Evolutionary conservation across 495 filamentous ascomycete genomes (phyloP).

Genomic region (Amphirosellinia nigrospora): DNA sequence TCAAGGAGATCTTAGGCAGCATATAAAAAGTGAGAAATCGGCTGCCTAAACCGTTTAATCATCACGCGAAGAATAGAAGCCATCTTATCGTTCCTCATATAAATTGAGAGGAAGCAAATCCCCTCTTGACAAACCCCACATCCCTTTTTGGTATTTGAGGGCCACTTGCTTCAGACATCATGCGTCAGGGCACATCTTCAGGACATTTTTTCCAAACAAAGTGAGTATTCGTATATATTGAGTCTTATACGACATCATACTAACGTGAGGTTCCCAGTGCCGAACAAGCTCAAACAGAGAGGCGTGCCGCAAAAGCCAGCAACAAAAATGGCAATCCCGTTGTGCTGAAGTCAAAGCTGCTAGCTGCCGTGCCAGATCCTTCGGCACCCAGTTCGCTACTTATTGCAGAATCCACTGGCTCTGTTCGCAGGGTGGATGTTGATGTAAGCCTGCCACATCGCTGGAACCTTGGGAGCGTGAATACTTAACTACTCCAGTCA

Average conservation of each 20-base stretch:
- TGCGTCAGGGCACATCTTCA: constrained; percentile 38
- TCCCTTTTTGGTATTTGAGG: not conserved
- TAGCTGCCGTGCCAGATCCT: constrained; percentile 76
- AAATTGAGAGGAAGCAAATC: not conserved
- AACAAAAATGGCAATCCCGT: constrained; percentile 88
- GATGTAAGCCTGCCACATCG: constrained; percentile 65
- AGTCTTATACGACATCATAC: not conserved
- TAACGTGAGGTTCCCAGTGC: constrained; percentile 56
- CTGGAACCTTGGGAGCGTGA: not conserved
- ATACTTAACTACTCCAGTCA: constrained; percentile 31
- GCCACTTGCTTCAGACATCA: constrained; percentile 19
- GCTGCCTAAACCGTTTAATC: not conserved
- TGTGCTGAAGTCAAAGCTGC: constrained; percentile 79
- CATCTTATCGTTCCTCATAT: not conserved
- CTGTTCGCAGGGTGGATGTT: constrained; percentile 71
- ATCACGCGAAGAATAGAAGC: not conserved
- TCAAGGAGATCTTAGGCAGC: not conserved
- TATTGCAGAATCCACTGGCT: constrained; percentile 83
- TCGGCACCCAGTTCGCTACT: constrained; percentile 64
- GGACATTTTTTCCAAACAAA: constrained; percentile 88
- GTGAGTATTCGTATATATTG: constrained; percentile 53
- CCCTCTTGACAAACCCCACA: not conserved
- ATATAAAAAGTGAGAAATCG: constrained; percentile 4
- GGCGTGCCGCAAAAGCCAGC: constrained; percentile 77
- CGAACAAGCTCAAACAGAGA: constrained; percentile 70